Evolutionary conservation across 1,139 yeast genomes (phyloP).

Genomic region (Zygoascus meyerae): DNA sequence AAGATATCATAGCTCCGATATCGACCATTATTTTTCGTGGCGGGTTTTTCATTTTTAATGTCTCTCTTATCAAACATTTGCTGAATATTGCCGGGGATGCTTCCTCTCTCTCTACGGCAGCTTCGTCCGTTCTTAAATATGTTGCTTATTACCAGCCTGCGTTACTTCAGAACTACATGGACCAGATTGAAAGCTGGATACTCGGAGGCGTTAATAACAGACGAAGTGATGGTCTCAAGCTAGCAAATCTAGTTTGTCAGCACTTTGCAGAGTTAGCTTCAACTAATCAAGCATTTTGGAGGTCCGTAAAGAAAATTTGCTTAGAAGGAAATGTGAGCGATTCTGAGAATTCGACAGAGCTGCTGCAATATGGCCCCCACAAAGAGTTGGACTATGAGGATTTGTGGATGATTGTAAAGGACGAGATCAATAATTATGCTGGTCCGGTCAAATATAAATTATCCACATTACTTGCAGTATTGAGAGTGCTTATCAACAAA

Average conservation of each 20-base stretch:
- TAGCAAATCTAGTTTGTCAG: slow-evolving; percentile 55
- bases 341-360: slow-evolving; percentile 60
- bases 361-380: slow-evolving; percentile 31
- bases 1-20: slow-evolving; percentile 25
- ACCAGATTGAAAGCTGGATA: slow-evolving; percentile 44
- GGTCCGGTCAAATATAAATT: background rate
- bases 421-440: background rate
- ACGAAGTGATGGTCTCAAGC: slow-evolving; percentile 45
- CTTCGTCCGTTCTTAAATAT: slow-evolving; percentile 52
- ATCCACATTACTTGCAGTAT: slow-evolving; percentile 48
- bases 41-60: slow-evolving; percentile 58
- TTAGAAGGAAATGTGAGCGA: slow-evolving; percentile 52
- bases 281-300: slow-evolving; percentile 22
- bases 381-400: background rate
- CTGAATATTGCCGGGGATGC: slow-evolving; percentile 47
- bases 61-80: too few relatives aligned
- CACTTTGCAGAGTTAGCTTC: slow-evolving; percentile 39
- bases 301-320: slow-evolving; percentile 40
- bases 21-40: slow-evolving; percentile 56
- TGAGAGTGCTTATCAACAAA: slow-evolving; percentile 56
- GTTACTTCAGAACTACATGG: slow-evolving; percentile 56
- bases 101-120: slow-evolving; percentile 38
- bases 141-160: slow-evolving; percentile 60
- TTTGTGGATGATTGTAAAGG: background rate
- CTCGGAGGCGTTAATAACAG: too few relatives aligned